Percentiles rank a stretch among this genome's conserved stretches.
These are phyloP conservation scores for Ogataea allantospora DNA, from an alignment of 805 yeast genomes.

Conservation along the genomic window DNA sequence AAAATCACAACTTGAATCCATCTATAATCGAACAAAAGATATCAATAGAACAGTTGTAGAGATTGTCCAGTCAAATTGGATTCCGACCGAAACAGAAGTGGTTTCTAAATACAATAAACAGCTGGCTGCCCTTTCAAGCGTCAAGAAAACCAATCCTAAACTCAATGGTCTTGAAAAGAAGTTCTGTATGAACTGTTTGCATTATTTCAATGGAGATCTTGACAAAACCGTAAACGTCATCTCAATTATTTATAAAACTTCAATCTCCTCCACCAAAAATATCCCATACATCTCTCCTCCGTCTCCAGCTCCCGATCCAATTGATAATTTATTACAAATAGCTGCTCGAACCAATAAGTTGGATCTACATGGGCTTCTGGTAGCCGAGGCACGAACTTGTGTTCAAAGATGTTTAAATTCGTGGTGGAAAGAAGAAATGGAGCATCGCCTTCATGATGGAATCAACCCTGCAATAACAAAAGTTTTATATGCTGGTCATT, in stretches of 20 bases:
- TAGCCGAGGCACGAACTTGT: slow-evolving; percentile 44
- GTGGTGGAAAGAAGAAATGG: slow-evolving; percentile 67
- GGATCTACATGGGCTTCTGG: slow-evolving; percentile 59
- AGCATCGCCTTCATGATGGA: slow-evolving; percentile 38
- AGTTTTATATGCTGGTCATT: slow-evolving; percentile 42
- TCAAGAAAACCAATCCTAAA: slow-evolving; percentile 2
- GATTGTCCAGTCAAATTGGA: slow-evolving; percentile 5
- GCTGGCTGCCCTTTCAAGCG: neutral
- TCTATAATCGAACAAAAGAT: neutral
- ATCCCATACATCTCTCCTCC: neutral
- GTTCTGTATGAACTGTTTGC: slow-evolving; percentile 4
- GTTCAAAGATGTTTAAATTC: slow-evolving; percentile 36
- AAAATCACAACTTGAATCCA: neutral
- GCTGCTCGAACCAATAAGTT: slow-evolving; percentile 29
- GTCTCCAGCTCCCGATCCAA: neutral
- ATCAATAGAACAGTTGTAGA: neutral
- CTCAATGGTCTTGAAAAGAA: slow-evolving; percentile 1
- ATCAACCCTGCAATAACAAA: slow-evolving; percentile 37
- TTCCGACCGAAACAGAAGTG: slow-evolving; percentile 1
- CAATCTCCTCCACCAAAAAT: neutral
- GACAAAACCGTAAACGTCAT: slow-evolving; percentile 1
- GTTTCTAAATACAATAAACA: neutral
- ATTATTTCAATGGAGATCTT: slow-evolving; percentile 7
- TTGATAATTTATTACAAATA: slow-evolving; percentile 2
- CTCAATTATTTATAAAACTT: neutral